phyloP scores from a whole-genome alignment of 139 green algal genomes.

The Chlorella sp. region DNA sequence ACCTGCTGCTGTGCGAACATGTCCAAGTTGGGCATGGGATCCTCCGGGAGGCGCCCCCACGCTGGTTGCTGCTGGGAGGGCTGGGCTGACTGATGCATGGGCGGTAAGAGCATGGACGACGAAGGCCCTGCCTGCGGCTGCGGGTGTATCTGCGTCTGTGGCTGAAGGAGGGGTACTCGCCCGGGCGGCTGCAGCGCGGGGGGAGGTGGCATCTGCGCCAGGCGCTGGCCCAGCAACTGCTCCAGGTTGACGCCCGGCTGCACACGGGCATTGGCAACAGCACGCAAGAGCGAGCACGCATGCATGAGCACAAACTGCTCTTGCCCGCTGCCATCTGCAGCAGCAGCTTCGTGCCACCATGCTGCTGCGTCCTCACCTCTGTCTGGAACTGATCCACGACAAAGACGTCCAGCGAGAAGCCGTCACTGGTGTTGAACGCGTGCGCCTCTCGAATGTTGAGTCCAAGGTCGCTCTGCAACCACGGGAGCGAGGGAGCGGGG shows the following conservation, averaged over 20 bases:
- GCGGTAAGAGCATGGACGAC: neutral
- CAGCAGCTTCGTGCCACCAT: no score
- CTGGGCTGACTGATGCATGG: neutral
- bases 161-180: constrained; percentile 10
- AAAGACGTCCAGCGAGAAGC: constrained; percentile 95
- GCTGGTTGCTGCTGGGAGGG: neutral
- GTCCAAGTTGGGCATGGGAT: constrained; percentile 10
- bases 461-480: constrained; percentile 78
- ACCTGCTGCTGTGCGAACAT: neutral
- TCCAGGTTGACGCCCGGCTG: constrained; percentile 44
- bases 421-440: constrained; percentile 94
- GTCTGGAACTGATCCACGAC: constrained; percentile 67
- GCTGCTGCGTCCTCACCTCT: constrained; percentile 29
- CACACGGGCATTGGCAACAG: neutral
- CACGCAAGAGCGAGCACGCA: neutral
- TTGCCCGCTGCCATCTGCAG: no score
- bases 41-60: constrained; percentile 17
- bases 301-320: no score
- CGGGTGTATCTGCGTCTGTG: neutral
- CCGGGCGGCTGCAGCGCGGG: constrained; percentile 12
- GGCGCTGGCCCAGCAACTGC: constrained; percentile 65
- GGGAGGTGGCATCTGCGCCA: constrained; percentile 70
- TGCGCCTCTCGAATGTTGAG: constrained; percentile 98
- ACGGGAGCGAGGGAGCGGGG: no score
- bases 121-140: no score